These are phyloP conservation scores for Morella rubra DNA, from an alignment of 306 rosid genomes.

Conservation along the genomic window DNA sequence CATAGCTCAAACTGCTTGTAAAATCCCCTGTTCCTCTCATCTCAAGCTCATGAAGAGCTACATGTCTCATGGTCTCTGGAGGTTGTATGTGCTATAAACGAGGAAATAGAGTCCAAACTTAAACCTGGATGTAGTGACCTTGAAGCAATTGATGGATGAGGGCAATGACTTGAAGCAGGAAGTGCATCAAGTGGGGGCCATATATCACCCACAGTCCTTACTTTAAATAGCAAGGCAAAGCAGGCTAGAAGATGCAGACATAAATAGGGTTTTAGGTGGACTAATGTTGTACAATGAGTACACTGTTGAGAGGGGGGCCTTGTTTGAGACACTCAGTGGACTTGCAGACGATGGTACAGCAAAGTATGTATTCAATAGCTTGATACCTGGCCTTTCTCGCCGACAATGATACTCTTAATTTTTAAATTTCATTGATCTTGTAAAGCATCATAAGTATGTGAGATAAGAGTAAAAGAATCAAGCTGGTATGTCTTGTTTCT, in stretches of 20 bases:
- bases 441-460: too few species aligned
- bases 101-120: slow-evolving; percentile 12
- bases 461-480: too few species aligned
- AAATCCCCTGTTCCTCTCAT: slow-evolving; percentile 28
- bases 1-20: slow-evolving; percentile 40
- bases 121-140: slow-evolving; percentile 35
- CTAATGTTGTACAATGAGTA: slow-evolving; percentile 36
- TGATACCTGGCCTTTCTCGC: slow-evolving; percentile 39
- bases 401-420: slow-evolving; percentile 33
- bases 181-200: slow-evolving; percentile 28
- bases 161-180: slow-evolving; percentile 17
- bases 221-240: slow-evolving; percentile 35
- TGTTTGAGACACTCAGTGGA: slow-evolving; percentile 38
- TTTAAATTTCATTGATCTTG: background rate
- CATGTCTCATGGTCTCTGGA: slow-evolving; percentile 40
- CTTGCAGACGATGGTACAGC: slow-evolving; percentile 40
- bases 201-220: slow-evolving; percentile 20
- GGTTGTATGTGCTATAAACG: slow-evolving; percentile 20
- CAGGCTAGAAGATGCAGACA: slow-evolving; percentile 32
- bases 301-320: slow-evolving; percentile 25
- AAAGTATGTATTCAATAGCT: slow-evolving; percentile 45
- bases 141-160: slow-evolving; percentile 27
- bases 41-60: slow-evolving; percentile 43
- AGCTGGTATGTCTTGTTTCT: too few species aligned
- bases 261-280: slow-evolving; percentile 37